These are phyloP conservation scores for Erysimum cheiranthoides DNA, from an alignment of 345 rosid species.

Conservation along the genomic window DNA sequence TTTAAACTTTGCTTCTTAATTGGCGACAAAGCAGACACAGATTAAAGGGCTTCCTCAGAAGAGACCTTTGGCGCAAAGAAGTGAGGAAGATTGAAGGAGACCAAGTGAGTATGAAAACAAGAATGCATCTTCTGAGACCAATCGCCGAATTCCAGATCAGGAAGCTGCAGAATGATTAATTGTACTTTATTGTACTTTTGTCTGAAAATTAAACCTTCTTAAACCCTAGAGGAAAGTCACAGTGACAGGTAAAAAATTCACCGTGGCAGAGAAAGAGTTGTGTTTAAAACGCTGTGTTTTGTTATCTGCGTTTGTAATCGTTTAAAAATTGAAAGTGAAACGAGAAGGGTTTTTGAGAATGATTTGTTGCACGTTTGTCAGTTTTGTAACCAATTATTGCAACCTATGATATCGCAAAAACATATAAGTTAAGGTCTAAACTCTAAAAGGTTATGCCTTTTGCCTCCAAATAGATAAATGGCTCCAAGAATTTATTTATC, in stretches of 20 bases:
- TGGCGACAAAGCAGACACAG: neutral
- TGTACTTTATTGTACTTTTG: constrained; percentile 14
- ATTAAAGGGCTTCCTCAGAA: neutral
- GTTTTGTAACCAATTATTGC: neutral
- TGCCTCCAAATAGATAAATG: neutral
- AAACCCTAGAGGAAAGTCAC: constrained; percentile 34
- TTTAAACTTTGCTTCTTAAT: neutral
- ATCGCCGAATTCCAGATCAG: constrained; percentile 22
- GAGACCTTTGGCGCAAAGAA: constrained; percentile 50
- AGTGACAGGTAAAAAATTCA: neutral
- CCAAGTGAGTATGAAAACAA: constrained; percentile 43
- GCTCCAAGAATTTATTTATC: neutral
- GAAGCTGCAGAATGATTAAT: constrained; percentile 15
- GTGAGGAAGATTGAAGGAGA: constrained; percentile 49
- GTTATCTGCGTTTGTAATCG: neutral
- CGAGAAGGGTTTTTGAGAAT: neutral
- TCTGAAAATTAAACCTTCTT: constrained; percentile 11
- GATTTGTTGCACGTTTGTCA: neutral
- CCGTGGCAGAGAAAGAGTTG: neutral
- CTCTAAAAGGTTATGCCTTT: constrained; percentile 6
- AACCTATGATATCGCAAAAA: neutral
- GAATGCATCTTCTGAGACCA: constrained; percentile 41
- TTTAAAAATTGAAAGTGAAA: neutral
- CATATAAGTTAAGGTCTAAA: neutral
- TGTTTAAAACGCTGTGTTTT: neutral